These are phyloP conservation scores for Omphalotus guepiniiformis DNA, from an alignment of 768 basidiomycete species.

Conservation along the genomic window DNA sequence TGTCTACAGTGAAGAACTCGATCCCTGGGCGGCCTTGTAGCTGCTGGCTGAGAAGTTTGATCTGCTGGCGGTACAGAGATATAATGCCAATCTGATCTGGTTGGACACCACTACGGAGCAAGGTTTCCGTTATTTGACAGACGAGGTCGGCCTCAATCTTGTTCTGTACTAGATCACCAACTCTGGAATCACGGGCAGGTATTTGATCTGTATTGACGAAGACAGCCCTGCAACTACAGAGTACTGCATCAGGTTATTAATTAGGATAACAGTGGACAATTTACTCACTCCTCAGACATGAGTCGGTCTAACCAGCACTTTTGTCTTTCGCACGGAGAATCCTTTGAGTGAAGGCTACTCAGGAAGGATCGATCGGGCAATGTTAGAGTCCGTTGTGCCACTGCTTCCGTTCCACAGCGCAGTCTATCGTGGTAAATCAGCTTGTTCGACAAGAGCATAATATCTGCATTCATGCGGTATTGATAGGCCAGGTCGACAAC, in stretches of 20 bases:
- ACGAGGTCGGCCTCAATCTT: conserved; percentile 69
- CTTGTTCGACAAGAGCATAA: conserved; percentile 86
- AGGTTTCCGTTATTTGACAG: conserved; percentile 61
- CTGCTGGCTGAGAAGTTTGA: conserved; percentile 77
- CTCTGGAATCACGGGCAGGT: conserved; percentile 74
- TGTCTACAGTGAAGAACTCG: conserved; percentile 90
- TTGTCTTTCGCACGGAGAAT: conserved; percentile 26
- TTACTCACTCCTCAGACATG: conserved; percentile 55
- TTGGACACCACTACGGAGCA: conserved; percentile 60
- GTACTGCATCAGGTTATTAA: neutral
- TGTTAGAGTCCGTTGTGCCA: conserved; percentile 55
- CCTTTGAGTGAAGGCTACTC: conserved; percentile 34
- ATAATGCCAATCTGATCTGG: conserved; percentile 81
- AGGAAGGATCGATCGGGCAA: conserved; percentile 48
- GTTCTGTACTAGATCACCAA: conserved; percentile 91
- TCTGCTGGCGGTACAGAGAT: conserved; percentile 92
- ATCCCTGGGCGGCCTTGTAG: conserved; percentile 52
- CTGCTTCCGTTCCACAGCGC: conserved; percentile 69
- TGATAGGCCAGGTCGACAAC: conserved; percentile 85
- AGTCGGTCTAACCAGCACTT: conserved; percentile 72
- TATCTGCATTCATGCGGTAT: conserved; percentile 96
- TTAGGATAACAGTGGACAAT: neutral
- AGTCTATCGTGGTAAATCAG: conserved; percentile 81
- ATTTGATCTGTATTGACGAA: conserved; percentile 92
- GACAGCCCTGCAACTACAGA: conserved; percentile 70